Evolutionary conservation across 31 red algal genomes (phyloP), one percentile per base, ranked within the genome.

Genomic region (Bonnemaisonia californica): DNA sequence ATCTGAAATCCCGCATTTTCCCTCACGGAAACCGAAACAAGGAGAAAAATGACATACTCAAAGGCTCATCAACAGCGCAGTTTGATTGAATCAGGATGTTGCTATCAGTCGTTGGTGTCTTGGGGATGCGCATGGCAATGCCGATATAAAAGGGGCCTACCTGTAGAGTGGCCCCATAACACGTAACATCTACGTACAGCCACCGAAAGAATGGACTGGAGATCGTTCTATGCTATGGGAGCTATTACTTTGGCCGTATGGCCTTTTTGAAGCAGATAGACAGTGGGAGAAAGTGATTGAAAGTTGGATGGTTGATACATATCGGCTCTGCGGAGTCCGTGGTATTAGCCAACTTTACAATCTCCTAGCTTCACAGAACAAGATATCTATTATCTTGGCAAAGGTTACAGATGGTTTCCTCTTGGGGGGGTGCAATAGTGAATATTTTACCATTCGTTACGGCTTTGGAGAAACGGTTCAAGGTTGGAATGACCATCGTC

Each of bases 391-490:
- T 4, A 26, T 83, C 2, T 16, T 83, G 2, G 66, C 80, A 2
- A 83, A 83, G 41, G 47, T 83, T 3, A 83, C 80, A 1, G 80
- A 83, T 36, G 64, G 72, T 54, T 4, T 83, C 1, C 51, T 73
- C 3, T 58, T 83, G n/a, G 35, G 36, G 66, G 2, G 80, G 66
- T 1, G 56, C 64, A 1, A 29, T 51, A 2, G 51, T 72, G 1
- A 23, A 40, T 7, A 83, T 83, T 28, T 1, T 31, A 1, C 18
- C 40, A 55, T 83, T 83, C 23, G 7, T 31, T 22, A 32, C 40
- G 1, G 23, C 54, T 35, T 55, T 55, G 38, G 7, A 19, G 4
- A 26, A n/a, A 1, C 12, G 80, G 27, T 81, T 69, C 23, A 16
- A 4, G 2, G 56, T 64, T 3, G 56, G 77, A 28, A 81, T 68